A percentile compares a stretch with the other conserved stretches of the same genome.
Evolutionary conservation across 495 filamentous ascomycete genomes (phyloP).

Genomic region (Amorphotheca resinae): DNA sequence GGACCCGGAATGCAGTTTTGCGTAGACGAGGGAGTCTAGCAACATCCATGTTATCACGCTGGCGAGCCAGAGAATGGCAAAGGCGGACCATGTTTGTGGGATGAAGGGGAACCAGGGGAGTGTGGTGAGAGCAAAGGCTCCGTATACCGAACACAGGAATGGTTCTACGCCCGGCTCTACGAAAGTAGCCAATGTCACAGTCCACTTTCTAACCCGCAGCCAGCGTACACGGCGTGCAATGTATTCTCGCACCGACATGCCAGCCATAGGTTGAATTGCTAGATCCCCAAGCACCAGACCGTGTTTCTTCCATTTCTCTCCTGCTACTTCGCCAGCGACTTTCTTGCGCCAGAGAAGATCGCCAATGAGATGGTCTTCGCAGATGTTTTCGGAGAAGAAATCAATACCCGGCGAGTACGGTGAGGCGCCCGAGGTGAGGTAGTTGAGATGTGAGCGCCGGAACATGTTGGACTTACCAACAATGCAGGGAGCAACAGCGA

Average conservation of each 20-base stretch:
- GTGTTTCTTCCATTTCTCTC: constrained; percentile 58
- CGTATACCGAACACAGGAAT: constrained; percentile 68
- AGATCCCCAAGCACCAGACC: constrained; percentile 73
- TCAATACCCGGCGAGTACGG: constrained; percentile 58
- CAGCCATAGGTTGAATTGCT: constrained; percentile 77
- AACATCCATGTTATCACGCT: constrained; percentile 59
- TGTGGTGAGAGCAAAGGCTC: constrained; percentile 66
- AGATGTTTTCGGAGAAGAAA: constrained; percentile 91
- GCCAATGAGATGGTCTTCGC: constrained; percentile 93
- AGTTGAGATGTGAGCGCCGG: constrained; percentile 68
- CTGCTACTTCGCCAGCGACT: constrained; percentile 33
- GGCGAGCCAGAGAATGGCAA: constrained; percentile 50
- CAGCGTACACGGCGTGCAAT: constrained; percentile 76
- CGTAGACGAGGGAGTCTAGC: constrained; percentile 62
- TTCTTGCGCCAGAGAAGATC: constrained; percentile 71
- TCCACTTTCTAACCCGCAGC: constrained; percentile 91
- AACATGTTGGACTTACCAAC: constrained; percentile 99
- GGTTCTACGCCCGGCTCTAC: constrained; percentile 93
- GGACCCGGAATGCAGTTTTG: constrained; percentile 54
- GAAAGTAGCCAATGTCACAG: constrained; percentile 74
- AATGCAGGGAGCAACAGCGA: constrained; percentile 81
- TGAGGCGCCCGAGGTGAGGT: constrained; percentile 31
- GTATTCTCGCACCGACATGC: constrained; percentile 70
- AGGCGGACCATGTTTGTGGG: constrained; percentile 54
- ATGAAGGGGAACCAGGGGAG: constrained; percentile 51